Percentiles rank a stretch among this genome's conserved stretches.
These are phyloP conservation scores for Aspergillus nidulans DNA, from an alignment of 495 filamentous ascomycete genomes.

Conservation along the genomic window DNA sequence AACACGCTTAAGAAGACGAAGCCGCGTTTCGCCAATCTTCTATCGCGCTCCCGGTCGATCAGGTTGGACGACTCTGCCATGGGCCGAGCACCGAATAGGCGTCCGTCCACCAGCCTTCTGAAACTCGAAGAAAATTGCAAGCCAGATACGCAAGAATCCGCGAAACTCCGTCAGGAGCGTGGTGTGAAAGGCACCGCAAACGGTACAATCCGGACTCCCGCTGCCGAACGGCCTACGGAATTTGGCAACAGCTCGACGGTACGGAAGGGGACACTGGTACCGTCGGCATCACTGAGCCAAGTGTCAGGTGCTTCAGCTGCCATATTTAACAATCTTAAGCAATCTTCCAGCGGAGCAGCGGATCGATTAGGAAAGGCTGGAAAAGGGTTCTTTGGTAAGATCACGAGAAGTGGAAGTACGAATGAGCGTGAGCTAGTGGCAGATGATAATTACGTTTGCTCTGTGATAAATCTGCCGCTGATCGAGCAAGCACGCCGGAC, in stretches of 20 bases:
- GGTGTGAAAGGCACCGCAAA: slow-evolving; percentile 61
- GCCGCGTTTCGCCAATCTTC: slow-evolving; percentile 51
- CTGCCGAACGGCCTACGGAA: slow-evolving; percentile 55
- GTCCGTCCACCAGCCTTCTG: slow-evolving; percentile 42
- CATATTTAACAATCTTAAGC: slow-evolving; percentile 70
- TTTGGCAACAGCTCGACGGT: slow-evolving; percentile 21
- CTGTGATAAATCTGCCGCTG: slow-evolving; percentile 74
- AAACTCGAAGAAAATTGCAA: slow-evolving; percentile 38
- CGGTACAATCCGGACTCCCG: slow-evolving; percentile 56
- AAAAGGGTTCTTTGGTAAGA: slow-evolving; percentile 74
- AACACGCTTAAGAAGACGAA: slow-evolving; percentile 40
- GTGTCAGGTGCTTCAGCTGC: slow-evolving; percentile 55
- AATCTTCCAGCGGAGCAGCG: slow-evolving; percentile 65
- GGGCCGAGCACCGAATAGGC: slow-evolving; percentile 31
- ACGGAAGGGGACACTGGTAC: slow-evolving; percentile 44
- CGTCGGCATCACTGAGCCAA: slow-evolving; percentile 59
- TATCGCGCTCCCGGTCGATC: slow-evolving; percentile 66
- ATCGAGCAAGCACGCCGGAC: slow-evolving; percentile 82
- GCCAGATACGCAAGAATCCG: slow-evolving; percentile 22
- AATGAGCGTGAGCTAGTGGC: slow-evolving; percentile 63
- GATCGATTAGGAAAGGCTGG: slow-evolving; percentile 67
- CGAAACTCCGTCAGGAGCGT: slow-evolving; percentile 57
- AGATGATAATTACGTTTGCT: slow-evolving; percentile 72
- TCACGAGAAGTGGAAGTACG: slow-evolving; percentile 64
- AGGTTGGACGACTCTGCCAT: slow-evolving; percentile 47